Conservation (phyloP, 1,139 yeast genomes). For the Geotrichum klebahnii region DNA sequence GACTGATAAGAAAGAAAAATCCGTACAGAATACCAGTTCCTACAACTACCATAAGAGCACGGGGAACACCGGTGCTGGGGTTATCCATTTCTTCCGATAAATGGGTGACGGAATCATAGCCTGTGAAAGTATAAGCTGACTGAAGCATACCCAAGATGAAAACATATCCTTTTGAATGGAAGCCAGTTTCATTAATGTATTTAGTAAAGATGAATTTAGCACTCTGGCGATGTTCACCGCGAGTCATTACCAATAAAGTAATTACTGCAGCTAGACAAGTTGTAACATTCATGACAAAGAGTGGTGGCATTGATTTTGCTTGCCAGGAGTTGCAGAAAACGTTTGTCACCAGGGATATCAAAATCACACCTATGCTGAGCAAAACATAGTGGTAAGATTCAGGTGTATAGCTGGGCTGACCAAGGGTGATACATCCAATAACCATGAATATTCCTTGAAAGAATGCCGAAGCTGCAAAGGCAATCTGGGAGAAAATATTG, state of each 20-base stretch:
- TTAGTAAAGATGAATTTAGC: slow-evolving; percentile 27
- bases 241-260: slow-evolving; percentile 29
- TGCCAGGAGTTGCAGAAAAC: slow-evolving; percentile 23
- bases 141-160: slow-evolving; percentile 61
- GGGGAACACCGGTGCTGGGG: slow-evolving; percentile 73
- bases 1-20: slow-evolving; percentile 60
- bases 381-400: slow-evolving; percentile 20
- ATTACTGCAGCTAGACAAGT: slow-evolving; percentile 19
- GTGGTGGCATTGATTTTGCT: slow-evolving; percentile 22
- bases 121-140: slow-evolving; percentile 72
- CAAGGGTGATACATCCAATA: slow-evolving; percentile 9
- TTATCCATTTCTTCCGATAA: slow-evolving; percentile 75
- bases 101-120: slow-evolving; percentile 76
- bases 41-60: slow-evolving; percentile 65
- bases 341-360: slow-evolving; percentile 12
- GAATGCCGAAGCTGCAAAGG: slow-evolving; percentile 20
- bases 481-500: slow-evolving; percentile 17
- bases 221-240: slow-evolving; percentile 25
- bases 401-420: slow-evolving; percentile 27
- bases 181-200: slow-evolving; percentile 26
- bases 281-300: slow-evolving; percentile 10
- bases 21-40: slow-evolving; percentile 63
- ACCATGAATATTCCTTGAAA: slow-evolving; percentile 13
- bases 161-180: slow-evolving; percentile 26
- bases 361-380: slow-evolving; percentile 16